A percentile compares a stretch with the other conserved stretches of the same genome.
Evolutionary conservation across 2,329 filamentous ascomycete genomes (phyloP).

Genomic region (Talaromyces sp.): DNA sequence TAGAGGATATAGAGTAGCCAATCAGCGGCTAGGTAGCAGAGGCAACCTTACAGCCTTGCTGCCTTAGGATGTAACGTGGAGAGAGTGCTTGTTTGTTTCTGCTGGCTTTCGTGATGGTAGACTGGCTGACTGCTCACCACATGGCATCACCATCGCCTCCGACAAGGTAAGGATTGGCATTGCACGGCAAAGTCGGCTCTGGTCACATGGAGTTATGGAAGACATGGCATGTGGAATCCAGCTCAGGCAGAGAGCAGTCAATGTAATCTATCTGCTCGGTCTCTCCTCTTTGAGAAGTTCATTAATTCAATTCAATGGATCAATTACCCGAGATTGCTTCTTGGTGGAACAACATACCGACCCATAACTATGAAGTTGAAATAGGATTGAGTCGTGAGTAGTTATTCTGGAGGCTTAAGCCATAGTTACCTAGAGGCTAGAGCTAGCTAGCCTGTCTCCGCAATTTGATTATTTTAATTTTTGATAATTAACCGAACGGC

Average conservation of each 20-base stretch:
- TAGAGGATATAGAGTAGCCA: neutral
- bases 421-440: no score
- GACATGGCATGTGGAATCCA: no score
- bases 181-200: neutral
- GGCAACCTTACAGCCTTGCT: neutral
- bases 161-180: slow-evolving; percentile 7
- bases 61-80: slow-evolving; percentile 9
- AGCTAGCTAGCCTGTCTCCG: neutral
- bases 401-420: neutral
- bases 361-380: neutral
- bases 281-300: neutral
- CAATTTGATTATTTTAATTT: no score
- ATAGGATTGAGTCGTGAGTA: neutral
- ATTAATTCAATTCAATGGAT: neutral
- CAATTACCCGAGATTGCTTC: slow-evolving; percentile 1
- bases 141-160: neutral
- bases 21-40: neutral
- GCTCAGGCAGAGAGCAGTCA: no score
- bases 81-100: neutral
- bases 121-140: neutral
- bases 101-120: neutral
- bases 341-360: neutral
- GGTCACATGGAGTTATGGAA: neutral
- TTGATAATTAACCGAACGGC: slow-evolving; percentile 6
- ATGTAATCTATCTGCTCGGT: neutral